Percentiles rank a stretch among this genome's conserved stretches.
Conservation (phyloP, 2,329 filamentous ascomycete genomes). For the Neofusicoccum parvum region DNA sequence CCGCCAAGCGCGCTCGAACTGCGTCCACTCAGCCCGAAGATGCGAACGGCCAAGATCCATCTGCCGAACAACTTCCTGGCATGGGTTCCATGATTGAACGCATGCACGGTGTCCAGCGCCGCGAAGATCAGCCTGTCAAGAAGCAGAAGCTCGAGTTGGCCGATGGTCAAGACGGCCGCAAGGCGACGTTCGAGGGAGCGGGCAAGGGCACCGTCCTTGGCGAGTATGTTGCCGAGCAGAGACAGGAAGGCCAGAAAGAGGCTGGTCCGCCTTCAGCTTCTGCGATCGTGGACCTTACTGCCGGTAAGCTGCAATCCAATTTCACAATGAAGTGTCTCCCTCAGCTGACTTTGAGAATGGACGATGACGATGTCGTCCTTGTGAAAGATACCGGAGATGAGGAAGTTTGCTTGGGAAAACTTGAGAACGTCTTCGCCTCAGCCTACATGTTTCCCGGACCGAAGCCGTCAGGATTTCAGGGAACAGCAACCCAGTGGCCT, state of each 20-base stretch:
- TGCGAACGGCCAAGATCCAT: neutral
- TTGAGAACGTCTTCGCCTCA: slow-evolving; percentile 68
- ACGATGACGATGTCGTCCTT: slow-evolving; percentile 61
- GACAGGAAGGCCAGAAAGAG: slow-evolving; percentile 56
- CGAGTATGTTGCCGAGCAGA: slow-evolving; percentile 55
- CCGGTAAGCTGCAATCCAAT: slow-evolving; percentile 22
- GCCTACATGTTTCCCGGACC: slow-evolving; percentile 69
- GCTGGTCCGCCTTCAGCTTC: slow-evolving; percentile 29
- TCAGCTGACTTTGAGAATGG: neutral
- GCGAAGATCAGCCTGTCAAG: slow-evolving; percentile 63
- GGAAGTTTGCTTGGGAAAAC: slow-evolving; percentile 79
- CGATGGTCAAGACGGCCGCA: slow-evolving; percentile 41
- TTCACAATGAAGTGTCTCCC: neutral
- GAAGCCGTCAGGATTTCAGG: slow-evolving; percentile 62
- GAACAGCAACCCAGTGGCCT: slow-evolving; percentile 69
- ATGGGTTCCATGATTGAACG: slow-evolving; percentile 70
- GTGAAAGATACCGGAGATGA: slow-evolving; percentile 64
- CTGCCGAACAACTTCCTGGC: slow-evolving; percentile 37
- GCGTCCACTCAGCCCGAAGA: neutral
- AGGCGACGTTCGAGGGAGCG: slow-evolving; percentile 37
- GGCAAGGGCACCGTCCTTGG: slow-evolving; percentile 62
- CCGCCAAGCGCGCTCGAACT: slow-evolving; percentile 35
- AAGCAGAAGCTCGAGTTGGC: slow-evolving; percentile 30
- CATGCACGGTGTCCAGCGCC: slow-evolving; percentile 73
- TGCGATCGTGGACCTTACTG: slow-evolving; percentile 49